Conservation (phyloP, 495 filamentous ascomycete species). For the Echria macrotheca region DNA sequence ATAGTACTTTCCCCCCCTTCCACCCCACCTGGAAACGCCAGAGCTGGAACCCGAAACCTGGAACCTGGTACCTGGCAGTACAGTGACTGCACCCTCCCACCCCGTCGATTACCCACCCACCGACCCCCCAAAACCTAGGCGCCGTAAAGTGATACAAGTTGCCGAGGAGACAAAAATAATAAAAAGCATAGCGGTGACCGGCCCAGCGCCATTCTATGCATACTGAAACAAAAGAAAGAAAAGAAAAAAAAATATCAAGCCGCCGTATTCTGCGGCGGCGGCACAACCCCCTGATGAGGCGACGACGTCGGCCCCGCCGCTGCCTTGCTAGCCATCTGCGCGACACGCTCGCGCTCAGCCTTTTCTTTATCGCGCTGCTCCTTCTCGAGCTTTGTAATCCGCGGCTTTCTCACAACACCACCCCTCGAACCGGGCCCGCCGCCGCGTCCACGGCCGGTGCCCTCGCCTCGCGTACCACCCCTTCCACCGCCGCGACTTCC, state of each 20-base stretch:
- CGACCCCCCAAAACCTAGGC: no score
- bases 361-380: constrained; percentile 58
- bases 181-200: neutral
- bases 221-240: no score
- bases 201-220: neutral
- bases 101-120: no score
- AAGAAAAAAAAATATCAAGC: neutral
- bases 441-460: constrained; percentile 45
- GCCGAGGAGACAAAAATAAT: no score
- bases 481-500: constrained; percentile 53
- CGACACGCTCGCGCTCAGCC: constrained; percentile 39
- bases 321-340: constrained; percentile 16
- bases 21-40: no score
- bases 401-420: constrained; percentile 69
- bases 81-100: no score
- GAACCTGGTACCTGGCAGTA: no score
- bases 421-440: constrained; percentile 74
- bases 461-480: constrained; percentile 36
- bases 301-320: neutral
- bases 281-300: neutral
- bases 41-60: no score
- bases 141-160: no score
- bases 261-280: neutral
- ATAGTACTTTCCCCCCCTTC: no score
- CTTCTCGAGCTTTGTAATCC: constrained; percentile 79